Conservation (phyloP, 352 stramenopile species). For the Globisporangium heterothallicum region DNA sequence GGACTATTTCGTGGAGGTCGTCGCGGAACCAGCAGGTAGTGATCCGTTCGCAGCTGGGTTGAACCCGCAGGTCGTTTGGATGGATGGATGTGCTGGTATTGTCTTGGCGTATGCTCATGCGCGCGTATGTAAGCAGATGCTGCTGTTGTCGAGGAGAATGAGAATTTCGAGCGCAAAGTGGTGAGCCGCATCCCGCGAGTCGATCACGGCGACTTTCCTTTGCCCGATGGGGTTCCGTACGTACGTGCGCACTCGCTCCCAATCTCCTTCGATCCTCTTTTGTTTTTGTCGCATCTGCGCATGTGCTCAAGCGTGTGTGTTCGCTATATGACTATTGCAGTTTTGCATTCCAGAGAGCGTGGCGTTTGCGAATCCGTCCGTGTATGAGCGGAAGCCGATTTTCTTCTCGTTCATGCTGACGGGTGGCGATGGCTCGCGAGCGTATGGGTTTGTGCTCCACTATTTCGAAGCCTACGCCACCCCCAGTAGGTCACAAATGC, state of each 20-base stretch:
- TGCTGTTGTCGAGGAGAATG: conserved; percentile 17
- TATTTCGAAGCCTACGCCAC: conserved; percentile 32
- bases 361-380: conserved; percentile 27
- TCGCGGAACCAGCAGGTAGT: conserved; percentile 29
- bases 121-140: not conserved
- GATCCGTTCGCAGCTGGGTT: too few species aligned
- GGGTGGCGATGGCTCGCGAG: conserved; percentile 55
- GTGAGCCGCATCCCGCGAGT: conserved; percentile 31
- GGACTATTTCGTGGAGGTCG: conserved; percentile 77
- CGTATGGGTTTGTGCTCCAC: conserved; percentile 70
- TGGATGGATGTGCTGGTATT: too few species aligned
- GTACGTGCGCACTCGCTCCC: too few species aligned
- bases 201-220: conserved; percentile 54
- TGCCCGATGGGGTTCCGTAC: conserved; percentile 63
- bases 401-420: conserved; percentile 84
- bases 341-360: conserved; percentile 70
- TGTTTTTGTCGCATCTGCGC: not conserved
- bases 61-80: too few species aligned
- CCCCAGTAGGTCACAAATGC: conserved; percentile 9
- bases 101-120: not conserved
- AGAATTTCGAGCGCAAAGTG: conserved; percentile 42
- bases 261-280: too few species aligned
- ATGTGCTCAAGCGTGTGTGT: not conserved
- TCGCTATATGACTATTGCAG: conserved; percentile 26
- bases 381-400: conserved; percentile 55